Evolutionary conservation across 805 yeast genomes (phyloP).

Genomic region (Ogataea corticis): DNA sequence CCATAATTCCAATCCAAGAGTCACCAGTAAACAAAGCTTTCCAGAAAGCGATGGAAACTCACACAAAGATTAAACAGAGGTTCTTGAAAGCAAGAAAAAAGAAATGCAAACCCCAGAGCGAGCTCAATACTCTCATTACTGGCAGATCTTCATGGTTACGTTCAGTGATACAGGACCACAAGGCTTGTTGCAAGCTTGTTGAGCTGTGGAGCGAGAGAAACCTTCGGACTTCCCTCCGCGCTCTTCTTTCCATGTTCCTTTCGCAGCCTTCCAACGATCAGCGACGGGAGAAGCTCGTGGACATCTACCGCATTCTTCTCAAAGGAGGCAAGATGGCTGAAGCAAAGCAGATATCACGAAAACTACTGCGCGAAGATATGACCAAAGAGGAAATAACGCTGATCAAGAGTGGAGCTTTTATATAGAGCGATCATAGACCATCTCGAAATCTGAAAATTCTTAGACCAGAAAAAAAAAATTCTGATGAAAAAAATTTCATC

Average conservation of each 20-base stretch:
- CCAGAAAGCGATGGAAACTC: constrained; percentile 4
- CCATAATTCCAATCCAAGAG: constrained; percentile 8
- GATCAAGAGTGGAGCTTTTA: not conserved
- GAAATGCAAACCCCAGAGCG: not conserved
- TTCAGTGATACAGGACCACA: constrained; percentile 6
- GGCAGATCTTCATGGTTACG: constrained; percentile 11
- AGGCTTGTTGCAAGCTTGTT: constrained; percentile 6
- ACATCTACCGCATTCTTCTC: constrained; percentile 9
- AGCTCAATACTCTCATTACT: not conserved
- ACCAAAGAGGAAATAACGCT: not conserved
- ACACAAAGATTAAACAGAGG: constrained; percentile 7
- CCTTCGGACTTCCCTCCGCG: not conserved
- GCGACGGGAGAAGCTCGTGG: constrained; percentile 3
- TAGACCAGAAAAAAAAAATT: not conserved
- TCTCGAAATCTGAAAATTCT: constrained; percentile 2
- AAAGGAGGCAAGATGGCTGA: constrained; percentile 11
- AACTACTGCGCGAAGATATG: not conserved
- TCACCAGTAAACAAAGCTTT: constrained; percentile 2
- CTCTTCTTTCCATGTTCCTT: constrained; percentile 1
- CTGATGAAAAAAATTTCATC: not conserved
- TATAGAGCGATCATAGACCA: not conserved
- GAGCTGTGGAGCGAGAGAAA: constrained; percentile 8
- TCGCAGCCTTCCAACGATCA: not conserved
- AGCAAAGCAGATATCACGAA: constrained; percentile 7
- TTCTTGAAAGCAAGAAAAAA: not conserved